These are phyloP conservation scores for Saccharomyces mikatae DNA, from an alignment of 805 yeast genomes.

Conservation along the genomic window DNA sequence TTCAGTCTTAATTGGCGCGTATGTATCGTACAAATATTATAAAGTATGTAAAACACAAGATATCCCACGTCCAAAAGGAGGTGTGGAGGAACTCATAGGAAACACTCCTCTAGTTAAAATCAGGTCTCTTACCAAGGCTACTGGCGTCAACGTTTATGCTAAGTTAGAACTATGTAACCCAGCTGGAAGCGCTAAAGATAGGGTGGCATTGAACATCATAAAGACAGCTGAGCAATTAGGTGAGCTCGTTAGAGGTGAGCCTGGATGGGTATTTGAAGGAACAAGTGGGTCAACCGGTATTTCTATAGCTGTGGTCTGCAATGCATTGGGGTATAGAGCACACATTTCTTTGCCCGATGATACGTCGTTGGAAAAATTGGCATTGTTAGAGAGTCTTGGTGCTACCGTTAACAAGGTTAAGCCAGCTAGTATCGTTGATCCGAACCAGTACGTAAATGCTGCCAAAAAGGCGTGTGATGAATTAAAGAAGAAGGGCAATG, in stretches of 20 bases:
- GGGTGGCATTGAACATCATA: constrained; percentile 84
- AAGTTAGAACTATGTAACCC: constrained; percentile 82
- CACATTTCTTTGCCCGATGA: constrained; percentile 95
- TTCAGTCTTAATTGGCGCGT: background rate
- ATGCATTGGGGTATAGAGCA: constrained; percentile 79
- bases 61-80: constrained; percentile 28
- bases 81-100: constrained; percentile 76
- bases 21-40: background rate
- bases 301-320: constrained; percentile 82
- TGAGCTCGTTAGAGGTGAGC: constrained; percentile 50
- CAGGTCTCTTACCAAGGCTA: constrained; percentile 56
- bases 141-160: constrained; percentile 81
- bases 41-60: background rate
- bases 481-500: constrained; percentile 33
- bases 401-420: constrained; percentile 78
- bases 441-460: constrained; percentile 83
- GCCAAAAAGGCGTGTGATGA: constrained; percentile 63
- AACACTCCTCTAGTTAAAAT: constrained; percentile 79
- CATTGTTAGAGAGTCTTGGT: constrained; percentile 63
- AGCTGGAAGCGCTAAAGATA: constrained; percentile 91
- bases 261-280: constrained; percentile 71
- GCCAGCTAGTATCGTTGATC: constrained; percentile 94
- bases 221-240: constrained; percentile 58
- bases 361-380: constrained; percentile 76
- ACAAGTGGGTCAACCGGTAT: constrained; percentile 97